Conservation (phyloP, 352 stramenopile species). For the Phytopythium delawarense region DNA sequence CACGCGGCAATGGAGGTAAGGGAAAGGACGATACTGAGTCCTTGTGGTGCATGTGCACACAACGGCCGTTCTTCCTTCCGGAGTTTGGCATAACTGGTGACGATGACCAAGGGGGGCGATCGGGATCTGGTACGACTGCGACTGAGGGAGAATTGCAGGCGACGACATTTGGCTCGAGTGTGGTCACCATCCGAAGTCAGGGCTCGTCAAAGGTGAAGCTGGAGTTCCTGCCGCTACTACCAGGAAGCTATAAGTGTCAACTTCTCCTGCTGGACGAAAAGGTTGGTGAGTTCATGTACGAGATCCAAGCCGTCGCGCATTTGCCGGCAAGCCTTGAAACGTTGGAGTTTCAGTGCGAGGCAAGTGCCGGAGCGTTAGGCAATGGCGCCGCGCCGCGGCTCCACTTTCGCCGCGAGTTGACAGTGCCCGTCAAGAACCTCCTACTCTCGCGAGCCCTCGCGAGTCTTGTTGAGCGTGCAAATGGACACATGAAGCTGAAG, state of each 20-base stretch:
- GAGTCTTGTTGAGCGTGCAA: constrained; percentile 61
- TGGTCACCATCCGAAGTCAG: constrained; percentile 40
- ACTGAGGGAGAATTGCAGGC: background rate
- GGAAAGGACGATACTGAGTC: constrained; percentile 35
- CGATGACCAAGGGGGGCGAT: background rate
- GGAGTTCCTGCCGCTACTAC: constrained; percentile 86
- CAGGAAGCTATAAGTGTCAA: constrained; percentile 88
- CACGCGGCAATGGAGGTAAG: background rate
- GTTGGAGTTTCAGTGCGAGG: constrained; percentile 80
- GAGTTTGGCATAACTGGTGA: constrained; percentile 40
- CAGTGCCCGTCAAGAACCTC: constrained; percentile 77
- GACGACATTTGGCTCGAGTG: constrained; percentile 1
- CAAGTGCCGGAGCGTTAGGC: constrained; percentile 5
- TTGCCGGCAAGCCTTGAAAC: constrained; percentile 74
- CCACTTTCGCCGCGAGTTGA: constrained; percentile 73
- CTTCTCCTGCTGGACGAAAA: constrained; percentile 90
- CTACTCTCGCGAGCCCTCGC: constrained; percentile 67
- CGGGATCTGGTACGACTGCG: background rate
- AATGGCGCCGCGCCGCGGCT: constrained; percentile 13
- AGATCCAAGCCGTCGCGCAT: constrained; percentile 79
- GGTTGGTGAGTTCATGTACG: constrained; percentile 93
- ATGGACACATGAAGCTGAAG: constrained; percentile 62
- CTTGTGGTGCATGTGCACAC: constrained; percentile 56
- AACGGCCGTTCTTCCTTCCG: constrained; percentile 73
- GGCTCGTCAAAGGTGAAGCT: constrained; percentile 68